Base-by-base conservation (phyloP, 208 protist genomes). In the Trypanosoma lewisi region DNA sequence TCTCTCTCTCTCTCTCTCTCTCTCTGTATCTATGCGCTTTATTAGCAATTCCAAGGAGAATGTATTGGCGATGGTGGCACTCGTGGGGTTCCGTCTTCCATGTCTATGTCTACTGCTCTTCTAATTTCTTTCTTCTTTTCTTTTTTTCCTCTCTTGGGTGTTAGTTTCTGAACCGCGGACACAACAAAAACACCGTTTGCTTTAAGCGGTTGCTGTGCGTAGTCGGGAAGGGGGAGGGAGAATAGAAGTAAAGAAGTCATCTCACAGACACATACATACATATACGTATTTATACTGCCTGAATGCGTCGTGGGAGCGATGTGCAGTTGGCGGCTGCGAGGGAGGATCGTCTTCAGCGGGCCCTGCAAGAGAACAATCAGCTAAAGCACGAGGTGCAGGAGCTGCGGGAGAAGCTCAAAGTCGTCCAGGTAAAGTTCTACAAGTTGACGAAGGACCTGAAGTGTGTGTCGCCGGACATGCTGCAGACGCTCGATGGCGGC, bases 341-440 rank as follows among this genome's bases (percentile, higher is more conserved):
- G 3, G 83, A 92, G 16, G 85, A 95, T 19, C 73, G 75, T 8
- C 77, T 95, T 31, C 85, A 93, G 64, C 77, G 82, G 19, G 72
- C 78, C 4, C 50, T 87, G 52, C 75, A 93, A 8, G 89, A 92
- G 57, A 91, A 90, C 54, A 41, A 69, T 2, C 58, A 69, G 3
- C 78, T 95, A 7, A 91, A 91, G 62, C 50, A 61, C 12, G 70
- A 89, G 48, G 63, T 73, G 19, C 78, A 75, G 27, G 77, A 87
- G 16, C 52, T 82, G 31, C 63, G 77, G 47, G 82, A 86, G 8
- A 93, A 91, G 67, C 73, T 93, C 7, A 82, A 70, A 28, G 54
- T 73, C 7, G 65, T 91, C 50, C 78, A 86, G 60, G 83, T 80
- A 28, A 82, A 95, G 72, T 95, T 93, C 53, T 80, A 78, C 8